phyloP scores from a whole-genome alignment of 371 early-diverging fungal species.

The Choanephora cucurbitarum region DNA sequence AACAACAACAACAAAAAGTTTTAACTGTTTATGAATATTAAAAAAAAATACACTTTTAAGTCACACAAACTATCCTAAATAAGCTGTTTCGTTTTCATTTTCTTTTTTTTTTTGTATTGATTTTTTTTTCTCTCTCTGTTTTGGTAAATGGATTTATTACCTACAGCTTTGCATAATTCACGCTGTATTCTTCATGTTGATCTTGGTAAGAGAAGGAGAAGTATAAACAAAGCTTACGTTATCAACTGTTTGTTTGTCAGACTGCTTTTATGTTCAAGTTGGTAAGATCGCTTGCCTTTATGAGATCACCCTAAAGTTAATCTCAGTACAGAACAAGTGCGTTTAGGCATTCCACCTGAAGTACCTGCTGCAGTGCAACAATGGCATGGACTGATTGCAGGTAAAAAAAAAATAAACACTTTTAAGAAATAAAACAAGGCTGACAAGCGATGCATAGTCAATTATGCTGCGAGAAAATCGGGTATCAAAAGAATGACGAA shows the following conservation, averaged over 20 bases:
- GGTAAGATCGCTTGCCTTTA: constrained; percentile 32
- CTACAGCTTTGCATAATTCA: constrained; percentile 52
- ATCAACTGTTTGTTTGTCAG: constrained; percentile 40
- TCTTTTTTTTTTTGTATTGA: neutral
- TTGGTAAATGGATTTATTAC: constrained; percentile 25
- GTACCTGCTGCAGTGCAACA: constrained; percentile 87
- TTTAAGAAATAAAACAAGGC: neutral
- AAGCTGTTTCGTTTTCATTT: neutral
- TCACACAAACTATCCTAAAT: neutral
- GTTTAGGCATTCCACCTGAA: constrained; percentile 68
- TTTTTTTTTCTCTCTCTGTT: neutral
- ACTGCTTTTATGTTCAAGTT: constrained; percentile 80
- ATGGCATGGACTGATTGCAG: constrained; percentile 88
- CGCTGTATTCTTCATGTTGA: constrained; percentile 67
- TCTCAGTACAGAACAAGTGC: constrained; percentile 62
- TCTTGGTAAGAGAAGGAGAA: constrained; percentile 57
- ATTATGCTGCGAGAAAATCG: constrained; percentile 59
- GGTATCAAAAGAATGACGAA: constrained; percentile 53
- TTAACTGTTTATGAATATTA: no score
- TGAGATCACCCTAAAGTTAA: no score
- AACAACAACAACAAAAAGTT: no score
- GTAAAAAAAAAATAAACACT: constrained; percentile 41
- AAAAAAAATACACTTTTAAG: neutral
- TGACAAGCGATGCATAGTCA: constrained; percentile 29
- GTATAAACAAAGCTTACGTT: no score